phyloP scores from a whole-genome alignment of 1,139 yeast genomes.

The Candida labiduridarum region DNA sequence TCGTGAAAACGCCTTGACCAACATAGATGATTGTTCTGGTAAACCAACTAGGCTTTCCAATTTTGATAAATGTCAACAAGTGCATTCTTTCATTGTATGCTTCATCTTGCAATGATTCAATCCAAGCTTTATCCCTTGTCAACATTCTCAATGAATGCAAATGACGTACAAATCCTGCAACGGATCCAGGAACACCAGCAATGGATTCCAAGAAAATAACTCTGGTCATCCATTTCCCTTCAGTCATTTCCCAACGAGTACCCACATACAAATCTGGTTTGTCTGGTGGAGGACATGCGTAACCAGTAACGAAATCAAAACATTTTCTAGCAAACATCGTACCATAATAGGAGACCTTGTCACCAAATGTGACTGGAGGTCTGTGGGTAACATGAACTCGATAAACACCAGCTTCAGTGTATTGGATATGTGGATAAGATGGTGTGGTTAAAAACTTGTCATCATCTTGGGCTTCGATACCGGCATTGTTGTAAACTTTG shows the following conservation, averaged over 20 bases:
- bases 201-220: slow-evolving; percentile 68
- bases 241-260: slow-evolving; percentile 58
- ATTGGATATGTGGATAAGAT: slow-evolving; percentile 60
- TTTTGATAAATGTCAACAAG: slow-evolving; percentile 65
- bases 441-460: slow-evolving; percentile 43
- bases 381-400: slow-evolving; percentile 55
- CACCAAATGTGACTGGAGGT: slow-evolving; percentile 49
- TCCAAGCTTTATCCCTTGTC: slow-evolving; percentile 74
- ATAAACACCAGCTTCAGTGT: slow-evolving; percentile 48
- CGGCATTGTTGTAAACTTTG: slow-evolving; percentile 26
- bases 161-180: slow-evolving; percentile 71
- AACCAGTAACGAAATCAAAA: slow-evolving; percentile 70
- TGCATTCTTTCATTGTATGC: slow-evolving; percentile 85
- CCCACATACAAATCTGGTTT: slow-evolving; percentile 41
- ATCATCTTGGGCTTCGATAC: slow-evolving; percentile 30
- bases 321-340: slow-evolving; percentile 47
- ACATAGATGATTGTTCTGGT: slow-evolving; percentile 57
- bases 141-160: slow-evolving; percentile 62
- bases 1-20: slow-evolving; percentile 76
- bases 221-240: slow-evolving; percentile 68
- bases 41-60: slow-evolving; percentile 65
- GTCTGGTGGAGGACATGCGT: slow-evolving; percentile 50
- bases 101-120: slow-evolving; percentile 72
- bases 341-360: slow-evolving; percentile 52
- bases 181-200: slow-evolving; percentile 83